A percentile compares a stretch with the other conserved stretches of the same genome.
Conservation (phyloP, 169 alveolate genomes). For the Babesia ovis region DNA sequence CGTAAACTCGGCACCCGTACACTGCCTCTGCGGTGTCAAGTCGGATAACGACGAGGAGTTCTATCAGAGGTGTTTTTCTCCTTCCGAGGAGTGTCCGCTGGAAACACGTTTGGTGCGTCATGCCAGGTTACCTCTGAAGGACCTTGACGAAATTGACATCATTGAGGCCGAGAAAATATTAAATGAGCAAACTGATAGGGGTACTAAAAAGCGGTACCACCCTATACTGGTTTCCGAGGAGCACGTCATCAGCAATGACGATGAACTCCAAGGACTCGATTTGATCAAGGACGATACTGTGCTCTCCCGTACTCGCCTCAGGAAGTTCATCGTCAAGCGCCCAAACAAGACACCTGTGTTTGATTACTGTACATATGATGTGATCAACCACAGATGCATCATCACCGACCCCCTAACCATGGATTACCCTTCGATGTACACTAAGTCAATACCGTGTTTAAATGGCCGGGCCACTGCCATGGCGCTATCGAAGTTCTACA, state of each 20-base stretch:
- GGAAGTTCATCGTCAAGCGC: conserved; percentile 15
- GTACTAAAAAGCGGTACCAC: conserved; percentile 12
- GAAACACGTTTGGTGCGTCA: conserved; percentile 31
- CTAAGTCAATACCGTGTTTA: conserved; percentile 53
- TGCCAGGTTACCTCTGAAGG: neutral
- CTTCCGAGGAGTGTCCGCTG: conserved; percentile 53
- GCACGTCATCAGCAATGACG: conserved; percentile 32
- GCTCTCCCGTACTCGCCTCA: neutral
- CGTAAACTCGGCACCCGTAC: neutral
- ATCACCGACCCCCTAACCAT: conserved; percentile 35
- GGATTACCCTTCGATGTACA: conserved; percentile 40
- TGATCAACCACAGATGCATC: conserved; percentile 28
- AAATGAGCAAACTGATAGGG: neutral
- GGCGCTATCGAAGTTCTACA: conserved; percentile 48
- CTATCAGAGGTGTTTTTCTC: conserved; percentile 45
- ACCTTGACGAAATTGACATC: conserved; percentile 16
- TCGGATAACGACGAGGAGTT: conserved; percentile 7
- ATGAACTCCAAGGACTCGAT: conserved; percentile 7
- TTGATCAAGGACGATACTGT: neutral
- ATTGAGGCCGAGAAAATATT: conserved; percentile 5
- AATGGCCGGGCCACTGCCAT: conserved; percentile 54
- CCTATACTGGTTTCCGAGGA: conserved; percentile 27
- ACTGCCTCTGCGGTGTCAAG: neutral
- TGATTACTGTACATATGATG: conserved; percentile 33
- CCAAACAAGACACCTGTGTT: neutral